Conservation (phyloP, 2,329 filamentous ascomycete species). For the Aspergillus melleus region DNA sequence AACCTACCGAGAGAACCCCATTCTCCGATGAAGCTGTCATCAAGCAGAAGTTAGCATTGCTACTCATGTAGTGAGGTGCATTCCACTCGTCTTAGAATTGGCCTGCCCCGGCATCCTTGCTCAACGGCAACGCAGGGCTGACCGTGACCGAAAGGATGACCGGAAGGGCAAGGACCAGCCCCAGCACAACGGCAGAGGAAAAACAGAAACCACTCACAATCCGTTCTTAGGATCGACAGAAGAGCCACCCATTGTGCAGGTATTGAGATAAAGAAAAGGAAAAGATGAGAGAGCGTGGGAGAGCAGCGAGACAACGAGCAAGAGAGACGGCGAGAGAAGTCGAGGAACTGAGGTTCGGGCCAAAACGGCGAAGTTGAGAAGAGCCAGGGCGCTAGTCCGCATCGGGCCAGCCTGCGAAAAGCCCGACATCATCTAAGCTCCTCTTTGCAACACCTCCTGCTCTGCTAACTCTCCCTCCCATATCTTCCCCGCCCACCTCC, state of each 20-base stretch:
- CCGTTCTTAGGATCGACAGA: slow-evolving; percentile 44
- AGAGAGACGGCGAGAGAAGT: slow-evolving; percentile 24
- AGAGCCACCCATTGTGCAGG: slow-evolving; percentile 39
- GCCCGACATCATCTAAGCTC: slow-evolving; percentile 36
- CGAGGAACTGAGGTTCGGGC: slow-evolving; percentile 26
- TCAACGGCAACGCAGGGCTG: neutral
- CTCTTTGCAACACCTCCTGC: slow-evolving; percentile 7
- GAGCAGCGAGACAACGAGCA: slow-evolving; percentile 16
- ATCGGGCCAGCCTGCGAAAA: slow-evolving; percentile 35
- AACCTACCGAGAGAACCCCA: slow-evolving; percentile 76
- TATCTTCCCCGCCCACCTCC: neutral
- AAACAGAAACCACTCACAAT: slow-evolving; percentile 35
- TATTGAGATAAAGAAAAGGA: slow-evolving; percentile 8
- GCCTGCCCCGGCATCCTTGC: neutral
- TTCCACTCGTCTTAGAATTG: neutral
- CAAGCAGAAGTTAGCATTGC: slow-evolving; percentile 25
- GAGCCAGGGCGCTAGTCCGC: slow-evolving; percentile 34
- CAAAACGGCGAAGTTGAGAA: slow-evolving; percentile 33
- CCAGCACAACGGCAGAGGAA: slow-evolving; percentile 1
- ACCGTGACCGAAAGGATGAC: neutral
- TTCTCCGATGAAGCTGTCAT: slow-evolving; percentile 66
- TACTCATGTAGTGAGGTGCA: neutral
- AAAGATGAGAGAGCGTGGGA: slow-evolving; percentile 14
- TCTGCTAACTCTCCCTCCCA: no score
- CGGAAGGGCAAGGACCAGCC: slow-evolving; percentile 8